Conservation (phyloP, 495 filamentous ascomycete species). For the Tirmania nivea region DNA sequence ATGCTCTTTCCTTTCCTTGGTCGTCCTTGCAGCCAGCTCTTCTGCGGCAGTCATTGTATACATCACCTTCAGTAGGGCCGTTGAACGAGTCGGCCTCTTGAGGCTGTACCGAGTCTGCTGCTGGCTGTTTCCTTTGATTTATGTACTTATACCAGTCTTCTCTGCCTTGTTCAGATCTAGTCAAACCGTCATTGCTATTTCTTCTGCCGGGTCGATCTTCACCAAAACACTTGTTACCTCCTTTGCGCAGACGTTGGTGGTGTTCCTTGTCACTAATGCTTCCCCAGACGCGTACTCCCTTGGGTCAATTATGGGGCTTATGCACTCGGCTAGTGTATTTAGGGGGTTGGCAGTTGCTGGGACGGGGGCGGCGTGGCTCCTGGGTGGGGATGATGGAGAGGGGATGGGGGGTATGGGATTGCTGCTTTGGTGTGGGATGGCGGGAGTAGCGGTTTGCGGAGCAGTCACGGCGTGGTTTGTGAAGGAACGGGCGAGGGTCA, state of each 20-base stretch:
- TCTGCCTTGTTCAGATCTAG: conserved; percentile 18
- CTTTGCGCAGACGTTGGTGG: conserved; percentile 22
- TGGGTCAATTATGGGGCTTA: conserved; percentile 26
- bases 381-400: conserved; percentile 22
- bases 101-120: conserved; percentile 22
- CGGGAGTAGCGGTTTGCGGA: conserved; percentile 21
- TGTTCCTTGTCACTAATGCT: conserved; percentile 25
- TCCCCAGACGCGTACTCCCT: conserved; percentile 26
- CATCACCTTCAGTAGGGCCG: conserved; percentile 14
- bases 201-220: conserved; percentile 22
- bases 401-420: conserved; percentile 11
- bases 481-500: conserved; percentile 23
- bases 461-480: conserved; percentile 25
- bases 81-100: conserved; percentile 23
- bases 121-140: conserved; percentile 23
- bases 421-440: conserved; percentile 22
- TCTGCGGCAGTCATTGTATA: conserved; percentile 21
- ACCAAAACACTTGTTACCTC: conserved; percentile 23
- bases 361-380: conserved; percentile 24
- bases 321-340: conserved; percentile 24
- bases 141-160: conserved; percentile 21
- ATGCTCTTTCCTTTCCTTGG: conserved; percentile 23
- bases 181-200: conserved; percentile 14
- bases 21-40: conserved; percentile 20
- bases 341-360: conserved; percentile 25